A percentile compares a stretch with the other conserved stretches of the same genome.
phyloP scores from a whole-genome alignment of 345 rosid species.

The Erucastrum elatum region DNA sequence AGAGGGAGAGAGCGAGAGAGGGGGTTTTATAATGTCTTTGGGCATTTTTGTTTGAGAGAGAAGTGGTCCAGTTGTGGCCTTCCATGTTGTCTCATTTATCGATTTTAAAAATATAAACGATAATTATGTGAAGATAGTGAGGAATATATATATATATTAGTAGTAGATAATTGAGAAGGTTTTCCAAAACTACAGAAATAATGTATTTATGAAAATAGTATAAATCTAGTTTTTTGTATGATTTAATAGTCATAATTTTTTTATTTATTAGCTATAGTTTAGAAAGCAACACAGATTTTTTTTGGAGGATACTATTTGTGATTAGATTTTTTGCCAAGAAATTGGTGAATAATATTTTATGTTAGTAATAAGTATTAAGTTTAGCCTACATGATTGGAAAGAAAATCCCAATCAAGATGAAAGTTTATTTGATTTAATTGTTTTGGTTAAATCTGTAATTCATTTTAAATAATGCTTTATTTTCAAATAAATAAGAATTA shows the following conservation, averaged over 20 bases:
- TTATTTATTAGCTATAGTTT: not conserved
- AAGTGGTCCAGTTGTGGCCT: constrained; percentile 33
- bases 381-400: not conserved
- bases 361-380: not conserved
- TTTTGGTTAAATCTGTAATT: not conserved
- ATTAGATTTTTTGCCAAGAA: not conserved
- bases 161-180: not conserved
- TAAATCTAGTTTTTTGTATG: not conserved
- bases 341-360: not conserved
- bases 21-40: not conserved
- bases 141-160: not conserved
- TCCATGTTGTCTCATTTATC: constrained; percentile 11
- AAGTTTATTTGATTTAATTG: too few species aligned
- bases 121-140: constrained; percentile 28
- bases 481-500: not conserved
- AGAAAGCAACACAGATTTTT: not conserved
- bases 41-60: not conserved
- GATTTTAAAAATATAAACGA: not conserved
- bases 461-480: not conserved
- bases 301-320: too few species aligned
- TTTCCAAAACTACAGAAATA: not conserved
- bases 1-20: not conserved
- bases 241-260: not conserved
- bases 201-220: not conserved
- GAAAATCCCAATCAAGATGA: not conserved